A percentile compares a stretch with the other conserved stretches of the same genome.
These are phyloP conservation scores for Chaetomium tenue DNA, from an alignment of 495 filamentous ascomycete genomes.

Conservation along the genomic window DNA sequence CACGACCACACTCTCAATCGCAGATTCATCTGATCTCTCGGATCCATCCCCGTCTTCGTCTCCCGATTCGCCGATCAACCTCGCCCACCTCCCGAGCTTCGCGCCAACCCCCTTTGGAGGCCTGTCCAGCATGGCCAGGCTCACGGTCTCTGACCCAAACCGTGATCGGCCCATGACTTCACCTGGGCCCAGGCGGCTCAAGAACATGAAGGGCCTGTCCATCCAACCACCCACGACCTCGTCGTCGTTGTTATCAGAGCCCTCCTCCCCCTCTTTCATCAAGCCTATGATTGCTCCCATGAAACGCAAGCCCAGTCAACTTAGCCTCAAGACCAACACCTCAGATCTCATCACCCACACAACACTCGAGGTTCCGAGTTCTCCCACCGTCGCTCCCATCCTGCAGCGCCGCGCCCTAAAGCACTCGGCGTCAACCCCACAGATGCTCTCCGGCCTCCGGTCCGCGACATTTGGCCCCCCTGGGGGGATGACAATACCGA, in stretches of 20 bases:
- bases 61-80: slow-evolving; percentile 75
- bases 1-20: slow-evolving; percentile 90
- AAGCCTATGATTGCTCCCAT: slow-evolving; percentile 66
- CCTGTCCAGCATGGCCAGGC: slow-evolving; percentile 45
- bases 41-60: slow-evolving; percentile 90
- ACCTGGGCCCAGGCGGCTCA: slow-evolving; percentile 70
- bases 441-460: slow-evolving; percentile 53
- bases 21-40: slow-evolving; percentile 82
- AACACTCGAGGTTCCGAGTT: slow-evolving; percentile 45
- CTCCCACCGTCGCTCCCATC: slow-evolving; percentile 49
- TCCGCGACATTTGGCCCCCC: slow-evolving; percentile 53
- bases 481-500: slow-evolving; percentile 55
- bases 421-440: slow-evolving; percentile 56
- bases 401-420: slow-evolving; percentile 55
- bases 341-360: slow-evolving; percentile 43
- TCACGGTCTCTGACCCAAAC: slow-evolving; percentile 42
- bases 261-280: slow-evolving; percentile 78
- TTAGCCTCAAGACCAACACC: slow-evolving; percentile 64
- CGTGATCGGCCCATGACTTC: slow-evolving; percentile 58
- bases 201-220: slow-evolving; percentile 92
- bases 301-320: slow-evolving; percentile 74
- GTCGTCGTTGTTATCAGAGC: slow-evolving; percentile 59
- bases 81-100: slow-evolving; percentile 58
- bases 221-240: slow-evolving; percentile 70
- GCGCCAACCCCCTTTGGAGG: slow-evolving; percentile 47